Evolutionary conservation across 768 basidiomycete species (phyloP).

Genomic region (Lyophyllum decastes): DNA sequence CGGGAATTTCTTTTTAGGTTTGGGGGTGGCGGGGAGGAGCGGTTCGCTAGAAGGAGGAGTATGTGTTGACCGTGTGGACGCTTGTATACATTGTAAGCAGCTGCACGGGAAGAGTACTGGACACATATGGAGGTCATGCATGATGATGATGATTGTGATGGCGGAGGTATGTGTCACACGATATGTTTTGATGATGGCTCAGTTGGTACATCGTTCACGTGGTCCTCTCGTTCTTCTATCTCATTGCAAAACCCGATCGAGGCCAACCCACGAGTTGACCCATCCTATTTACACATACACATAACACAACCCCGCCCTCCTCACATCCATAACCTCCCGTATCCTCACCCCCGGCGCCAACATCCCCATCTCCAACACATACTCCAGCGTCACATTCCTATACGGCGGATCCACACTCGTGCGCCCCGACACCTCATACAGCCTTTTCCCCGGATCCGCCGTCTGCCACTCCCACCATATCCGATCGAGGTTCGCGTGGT

Average conservation of each 20-base stretch:
- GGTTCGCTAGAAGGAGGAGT: too few species aligned
- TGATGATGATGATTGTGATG: background rate
- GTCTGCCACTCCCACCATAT: constrained; percentile 43
- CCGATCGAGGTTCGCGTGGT: constrained; percentile 41
- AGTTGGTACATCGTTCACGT: too few species aligned
- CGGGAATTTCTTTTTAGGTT: background rate
- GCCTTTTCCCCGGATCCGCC: constrained; percentile 21
- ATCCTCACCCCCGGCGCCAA: constrained; percentile 1
- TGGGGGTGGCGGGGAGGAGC: background rate
- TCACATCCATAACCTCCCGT: constrained; percentile 11
- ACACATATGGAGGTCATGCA: too few species aligned
- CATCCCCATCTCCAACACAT: constrained; percentile 3
- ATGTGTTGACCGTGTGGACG: too few species aligned
- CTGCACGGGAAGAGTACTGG: too few species aligned
- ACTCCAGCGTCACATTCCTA: constrained; percentile 28
- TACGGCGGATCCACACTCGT: constrained; percentile 28
- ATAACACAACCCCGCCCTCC: constrained; percentile 3
- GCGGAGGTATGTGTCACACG: background rate
- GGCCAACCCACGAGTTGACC: too few species aligned
- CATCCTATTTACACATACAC: constrained; percentile 1
- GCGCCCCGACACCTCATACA: constrained; percentile 37
- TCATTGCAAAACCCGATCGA: too few species aligned
- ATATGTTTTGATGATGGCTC: background rate
- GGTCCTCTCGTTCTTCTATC: too few species aligned
- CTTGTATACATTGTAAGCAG: too few species aligned